Base-by-base conservation (phyloP, 257 asterid species). In the Ilex aquifolium region DNA sequence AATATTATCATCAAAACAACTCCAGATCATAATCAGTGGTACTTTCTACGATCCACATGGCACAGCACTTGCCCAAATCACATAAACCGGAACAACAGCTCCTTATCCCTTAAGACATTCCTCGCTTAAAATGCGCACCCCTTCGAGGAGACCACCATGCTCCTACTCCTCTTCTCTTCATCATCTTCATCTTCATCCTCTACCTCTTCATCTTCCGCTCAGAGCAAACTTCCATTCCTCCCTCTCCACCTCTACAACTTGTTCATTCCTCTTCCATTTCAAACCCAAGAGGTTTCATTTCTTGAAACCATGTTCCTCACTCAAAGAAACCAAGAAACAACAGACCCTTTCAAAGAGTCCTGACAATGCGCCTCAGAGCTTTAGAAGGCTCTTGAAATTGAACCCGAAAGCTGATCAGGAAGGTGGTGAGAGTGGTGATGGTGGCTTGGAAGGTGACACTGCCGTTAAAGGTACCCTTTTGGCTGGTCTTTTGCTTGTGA, bases 401-500 rank as follows among this genome's bases (percentile, higher is more conserved):
- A 81, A 59, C 54, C 82, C 85, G 6, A 82, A 69, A 40, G 84
- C 76, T n/a, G 91, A 85, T 51, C 69, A 67, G 51, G 78, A 76
- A 14, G 78, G 73, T 0, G 71, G 55, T 51, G 78, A 62, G 27
- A 62, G 16, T 55, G 54, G 15, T 31, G 77, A 55, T 36, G 73
- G 60, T 49, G 82, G 51, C 10, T 76, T 59, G 8, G 84, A 66
- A 42, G 82, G 71, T 49, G 82, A 66, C 32, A 39, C 78, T 63
- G 97, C 97, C 11, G 44, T 89, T 40, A 89, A 80, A 80, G 97
- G 99, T 65, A 82, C 96, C 63, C 79, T 92, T 53, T 76, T 84
- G 78, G 90, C 90, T 3, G 90, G 87, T 30, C 72, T 84, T 66
- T 57, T 84, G 78, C 85, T 84, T 42, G 57, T 84, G 17, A 87